phyloP scores from a whole-genome alignment of 495 filamentous ascomycete species.

The Amniculicola lignicola region DNA sequence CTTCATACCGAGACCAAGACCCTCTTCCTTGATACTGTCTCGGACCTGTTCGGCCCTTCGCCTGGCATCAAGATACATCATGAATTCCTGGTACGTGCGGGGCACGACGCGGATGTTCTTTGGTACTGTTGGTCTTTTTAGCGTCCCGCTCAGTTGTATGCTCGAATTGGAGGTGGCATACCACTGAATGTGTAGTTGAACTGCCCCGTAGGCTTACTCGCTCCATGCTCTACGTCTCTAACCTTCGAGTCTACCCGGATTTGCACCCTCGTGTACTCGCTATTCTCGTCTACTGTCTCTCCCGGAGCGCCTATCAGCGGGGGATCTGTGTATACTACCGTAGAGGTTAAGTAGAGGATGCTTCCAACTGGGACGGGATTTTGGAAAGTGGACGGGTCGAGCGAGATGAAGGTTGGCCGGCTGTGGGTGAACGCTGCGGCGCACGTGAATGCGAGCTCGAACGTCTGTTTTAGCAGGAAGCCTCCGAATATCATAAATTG shows the following conservation, averaged over 20 bases:
- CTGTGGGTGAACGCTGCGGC: constrained; percentile 74
- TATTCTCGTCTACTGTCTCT: constrained; percentile 43
- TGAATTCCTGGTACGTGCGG: constrained; percentile 69
- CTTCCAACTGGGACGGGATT: constrained; percentile 82
- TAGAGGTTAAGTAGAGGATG: constrained; percentile 75
- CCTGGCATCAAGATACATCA: constrained; percentile 74
- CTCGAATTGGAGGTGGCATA: constrained; percentile 77
- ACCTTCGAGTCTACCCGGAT: constrained; percentile 76
- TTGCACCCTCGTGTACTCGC: constrained; percentile 64
- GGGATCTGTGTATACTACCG: constrained; percentile 74
- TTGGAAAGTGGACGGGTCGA: constrained; percentile 79
- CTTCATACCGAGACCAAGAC: constrained; percentile 15
- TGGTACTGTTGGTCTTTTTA: too few species aligned
- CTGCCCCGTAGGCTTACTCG: constrained; percentile 70
- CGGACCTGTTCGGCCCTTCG: constrained; percentile 49
- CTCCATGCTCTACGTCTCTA: constrained; percentile 71
- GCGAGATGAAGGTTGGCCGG: constrained; percentile 70
- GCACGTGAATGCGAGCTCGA: constrained; percentile 86
- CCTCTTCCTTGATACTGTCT: constrained; percentile 34
- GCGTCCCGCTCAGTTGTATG: too few species aligned
- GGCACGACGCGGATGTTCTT: constrained; percentile 73
- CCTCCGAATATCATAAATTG: constrained; percentile 91
- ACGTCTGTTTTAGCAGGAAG: constrained; percentile 76
- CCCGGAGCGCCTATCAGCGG: constrained; percentile 44
- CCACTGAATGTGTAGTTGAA: constrained; percentile 76